Conservation (phyloP, 495 filamentous ascomycete species). For the Penicillium cinerascens region DNA sequence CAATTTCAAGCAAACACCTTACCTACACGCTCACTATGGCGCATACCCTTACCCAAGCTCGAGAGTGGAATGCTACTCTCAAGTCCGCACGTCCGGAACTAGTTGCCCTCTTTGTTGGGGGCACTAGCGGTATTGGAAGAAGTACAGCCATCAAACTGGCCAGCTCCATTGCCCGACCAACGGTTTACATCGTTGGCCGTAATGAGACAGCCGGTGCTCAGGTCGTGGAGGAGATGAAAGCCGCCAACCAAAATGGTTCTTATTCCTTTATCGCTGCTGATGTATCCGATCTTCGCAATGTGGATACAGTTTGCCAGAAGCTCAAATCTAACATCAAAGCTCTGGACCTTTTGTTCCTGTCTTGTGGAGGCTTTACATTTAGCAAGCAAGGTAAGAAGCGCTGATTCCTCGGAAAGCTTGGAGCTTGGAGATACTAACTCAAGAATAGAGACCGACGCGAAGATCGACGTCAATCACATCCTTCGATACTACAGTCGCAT, state of each 20-base stretch:
- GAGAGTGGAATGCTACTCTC: not conserved
- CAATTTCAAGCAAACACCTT: not conserved
- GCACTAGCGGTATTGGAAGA: conserved; percentile 39
- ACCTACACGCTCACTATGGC: not conserved
- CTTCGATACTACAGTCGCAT: conserved; percentile 39
- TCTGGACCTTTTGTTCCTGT: conserved; percentile 55
- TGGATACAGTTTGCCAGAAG: conserved; percentile 53
- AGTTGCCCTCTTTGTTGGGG: conserved; percentile 38
- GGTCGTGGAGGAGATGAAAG: conserved; percentile 39
- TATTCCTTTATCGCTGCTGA: conserved; percentile 52
- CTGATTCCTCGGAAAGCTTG: too few species aligned
- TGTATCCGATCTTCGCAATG: conserved; percentile 49
- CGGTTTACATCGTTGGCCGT: conserved; percentile 31
- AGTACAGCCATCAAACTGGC: conserved; percentile 32
- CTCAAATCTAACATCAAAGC: conserved; percentile 46
- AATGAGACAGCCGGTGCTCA: conserved; percentile 24
- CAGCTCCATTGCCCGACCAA: conserved; percentile 24
- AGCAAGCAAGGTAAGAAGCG: not conserved
- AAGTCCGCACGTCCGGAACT: not conserved
- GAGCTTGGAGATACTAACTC: not conserved
- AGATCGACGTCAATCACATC: conserved; percentile 27
- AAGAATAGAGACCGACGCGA: conserved; percentile 24
- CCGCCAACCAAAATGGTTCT: conserved; percentile 47
- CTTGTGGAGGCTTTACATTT: not conserved
- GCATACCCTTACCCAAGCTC: not conserved